A percentile compares a stretch with the other conserved stretches of the same genome.
Conservation (phyloP, 2,329 filamentous ascomycete genomes). For the Graphilbum ipis-grandicollis region DNA sequence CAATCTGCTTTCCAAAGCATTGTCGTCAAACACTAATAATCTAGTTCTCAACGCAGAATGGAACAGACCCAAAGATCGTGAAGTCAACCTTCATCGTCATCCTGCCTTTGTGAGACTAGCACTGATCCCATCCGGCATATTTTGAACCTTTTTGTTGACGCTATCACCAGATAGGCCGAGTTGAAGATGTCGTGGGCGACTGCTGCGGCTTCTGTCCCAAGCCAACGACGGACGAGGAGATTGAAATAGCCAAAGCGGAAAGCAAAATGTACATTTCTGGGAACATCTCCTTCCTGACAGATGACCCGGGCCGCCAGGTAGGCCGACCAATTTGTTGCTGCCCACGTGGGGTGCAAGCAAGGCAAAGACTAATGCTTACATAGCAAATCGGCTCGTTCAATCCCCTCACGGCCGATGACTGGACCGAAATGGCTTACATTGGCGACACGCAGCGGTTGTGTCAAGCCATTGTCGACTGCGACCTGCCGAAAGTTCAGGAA, state of each 20-base stretch:
- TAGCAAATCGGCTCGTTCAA: constrained; percentile 50
- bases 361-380: too few relatives aligned
- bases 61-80: constrained; percentile 61
- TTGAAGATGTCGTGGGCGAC: constrained; percentile 58
- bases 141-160: neutral
- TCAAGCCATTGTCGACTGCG: constrained; percentile 61
- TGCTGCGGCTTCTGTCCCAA: constrained; percentile 68
- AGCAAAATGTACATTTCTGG: constrained; percentile 62
- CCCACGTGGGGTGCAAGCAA: too few relatives aligned
- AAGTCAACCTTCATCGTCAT: constrained; percentile 65
- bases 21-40: neutral
- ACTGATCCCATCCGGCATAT: neutral
- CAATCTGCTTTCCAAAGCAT: neutral
- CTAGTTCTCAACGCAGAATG: constrained; percentile 68
- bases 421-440: constrained; percentile 84
- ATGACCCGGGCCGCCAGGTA: constrained; percentile 61
- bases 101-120: constrained; percentile 43
- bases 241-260: constrained; percentile 53
- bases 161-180: constrained; percentile 41
- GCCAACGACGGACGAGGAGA: constrained; percentile 52
- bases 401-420: constrained; percentile 64
- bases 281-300: constrained; percentile 54
- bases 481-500: constrained; percentile 51
- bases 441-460: constrained; percentile 63
- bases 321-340: too few relatives aligned